These are phyloP conservation scores for Crassisporium funariophilum DNA, from an alignment of 768 basidiomycete genomes.

Conservation along the genomic window DNA sequence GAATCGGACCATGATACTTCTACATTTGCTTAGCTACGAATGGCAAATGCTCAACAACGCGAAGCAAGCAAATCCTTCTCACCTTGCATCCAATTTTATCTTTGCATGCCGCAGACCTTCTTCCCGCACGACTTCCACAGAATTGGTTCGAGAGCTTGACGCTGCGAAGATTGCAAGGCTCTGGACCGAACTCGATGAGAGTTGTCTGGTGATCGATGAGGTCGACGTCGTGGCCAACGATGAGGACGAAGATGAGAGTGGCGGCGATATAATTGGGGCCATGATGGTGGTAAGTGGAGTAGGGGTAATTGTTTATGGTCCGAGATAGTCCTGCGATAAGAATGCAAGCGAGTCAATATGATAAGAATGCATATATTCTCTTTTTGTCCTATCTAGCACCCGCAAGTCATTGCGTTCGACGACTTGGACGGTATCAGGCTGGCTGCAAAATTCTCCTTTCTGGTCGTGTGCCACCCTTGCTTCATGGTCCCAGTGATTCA, in stretches of 20 bases:
- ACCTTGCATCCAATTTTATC: conserved; percentile 68
- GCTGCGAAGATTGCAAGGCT: conserved; percentile 31
- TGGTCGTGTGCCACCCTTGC: conserved; percentile 12
- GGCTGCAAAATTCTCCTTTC: background rate
- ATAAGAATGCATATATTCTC: conserved; percentile 5
- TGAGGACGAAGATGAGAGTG: conserved; percentile 17
- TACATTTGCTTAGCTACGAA: conserved; percentile 35
- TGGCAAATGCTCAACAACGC: conserved; percentile 33
- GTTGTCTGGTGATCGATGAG: conserved; percentile 22
- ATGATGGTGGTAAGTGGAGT: conserved; percentile 18
- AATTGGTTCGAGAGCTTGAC: conserved; percentile 34
- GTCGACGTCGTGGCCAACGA: conserved; percentile 15
- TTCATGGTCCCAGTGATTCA: background rate
- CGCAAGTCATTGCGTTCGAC: background rate
- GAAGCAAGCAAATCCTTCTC: conserved; percentile 39
- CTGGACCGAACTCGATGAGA: conserved; percentile 37
- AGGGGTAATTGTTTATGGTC: too few relatives aligned
- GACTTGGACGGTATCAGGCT: too few relatives aligned
- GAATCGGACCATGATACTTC: conserved; percentile 34
- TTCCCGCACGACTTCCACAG: conserved; percentile 47
- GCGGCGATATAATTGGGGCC: conserved; percentile 21
- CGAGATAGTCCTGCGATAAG: too few relatives aligned
- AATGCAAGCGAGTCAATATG: too few relatives aligned
- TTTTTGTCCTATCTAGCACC: conserved; percentile 1
- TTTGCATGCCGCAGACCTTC: conserved; percentile 64